These are phyloP conservation scores for Lactarius vividus DNA, from an alignment of 768 basidiomycete species.

Conservation along the genomic window DNA sequence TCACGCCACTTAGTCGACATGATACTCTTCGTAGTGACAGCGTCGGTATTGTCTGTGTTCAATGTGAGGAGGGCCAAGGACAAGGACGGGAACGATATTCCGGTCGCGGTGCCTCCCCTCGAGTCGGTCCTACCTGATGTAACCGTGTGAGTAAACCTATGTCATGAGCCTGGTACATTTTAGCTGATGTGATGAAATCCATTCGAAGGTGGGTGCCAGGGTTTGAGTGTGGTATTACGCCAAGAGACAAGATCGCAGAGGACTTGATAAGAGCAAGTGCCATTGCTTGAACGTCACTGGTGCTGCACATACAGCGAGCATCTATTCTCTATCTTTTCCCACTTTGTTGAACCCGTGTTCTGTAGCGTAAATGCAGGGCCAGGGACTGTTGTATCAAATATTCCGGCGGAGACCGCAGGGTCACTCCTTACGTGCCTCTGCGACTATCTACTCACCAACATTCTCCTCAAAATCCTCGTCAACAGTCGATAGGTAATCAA, in stretches of 20 bases:
- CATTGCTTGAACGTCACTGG: not conserved
- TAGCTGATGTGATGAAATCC: not conserved
- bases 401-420: too few relatives aligned
- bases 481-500: not conserved
- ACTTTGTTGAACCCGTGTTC: not conserved
- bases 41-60: constrained; percentile 16
- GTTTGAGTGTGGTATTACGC: not conserved
- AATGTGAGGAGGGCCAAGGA: constrained; percentile 14
- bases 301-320: not conserved
- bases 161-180: not conserved
- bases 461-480: not conserved
- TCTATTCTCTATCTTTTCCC: not conserved
- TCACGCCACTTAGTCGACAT: not conserved
- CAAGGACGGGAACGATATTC: not conserved
- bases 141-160: not conserved
- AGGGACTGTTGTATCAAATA: too few relatives aligned
- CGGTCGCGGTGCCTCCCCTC: not conserved
- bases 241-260: not conserved
- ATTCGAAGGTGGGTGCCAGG: not conserved
- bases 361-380: too few relatives aligned
- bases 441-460: not conserved
- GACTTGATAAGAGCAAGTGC: not conserved
- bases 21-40: not conserved
- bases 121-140: not conserved
- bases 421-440: too few relatives aligned